These are phyloP conservation scores for Beauveria pseudobassiana DNA, from an alignment of 2,329 filamentous ascomycete genomes.

Conservation along the genomic window DNA sequence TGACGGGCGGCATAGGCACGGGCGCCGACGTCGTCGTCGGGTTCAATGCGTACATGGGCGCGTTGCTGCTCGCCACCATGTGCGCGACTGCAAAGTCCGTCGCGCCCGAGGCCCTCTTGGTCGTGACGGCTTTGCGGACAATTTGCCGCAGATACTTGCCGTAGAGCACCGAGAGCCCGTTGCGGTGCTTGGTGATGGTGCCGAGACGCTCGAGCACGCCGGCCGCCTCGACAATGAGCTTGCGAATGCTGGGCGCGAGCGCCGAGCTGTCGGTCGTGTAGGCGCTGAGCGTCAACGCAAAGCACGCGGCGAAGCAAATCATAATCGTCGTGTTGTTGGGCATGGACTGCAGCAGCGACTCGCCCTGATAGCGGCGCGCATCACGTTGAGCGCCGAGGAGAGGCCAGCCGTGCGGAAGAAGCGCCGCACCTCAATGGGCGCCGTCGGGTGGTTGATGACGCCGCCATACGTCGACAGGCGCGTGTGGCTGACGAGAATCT, in stretches of 20 bases:
- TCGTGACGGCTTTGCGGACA: slow-evolving; percentile 29
- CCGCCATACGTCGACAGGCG: slow-evolving; percentile 67
- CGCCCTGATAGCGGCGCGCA: slow-evolving; percentile 68
- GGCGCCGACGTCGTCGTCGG: background rate
- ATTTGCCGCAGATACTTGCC: slow-evolving; percentile 39
- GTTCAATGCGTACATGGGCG: slow-evolving; percentile 2
- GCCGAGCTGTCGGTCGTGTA: slow-evolving; percentile 50
- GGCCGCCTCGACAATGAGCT: slow-evolving; percentile 60
- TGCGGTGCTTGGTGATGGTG: slow-evolving; percentile 55
- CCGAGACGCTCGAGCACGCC: slow-evolving; percentile 63
- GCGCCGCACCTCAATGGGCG: slow-evolving; percentile 60
- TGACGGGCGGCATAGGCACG: background rate
- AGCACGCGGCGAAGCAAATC: slow-evolving; percentile 68
- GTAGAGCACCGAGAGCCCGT: slow-evolving; percentile 53
- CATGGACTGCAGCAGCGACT: slow-evolving; percentile 63
- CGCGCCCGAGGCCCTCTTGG: slow-evolving; percentile 12
- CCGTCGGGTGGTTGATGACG: slow-evolving; percentile 67
- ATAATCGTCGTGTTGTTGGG: slow-evolving; percentile 73
- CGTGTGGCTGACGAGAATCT: slow-evolving; percentile 67
- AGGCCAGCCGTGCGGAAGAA: slow-evolving; percentile 67
- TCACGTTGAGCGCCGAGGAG: slow-evolving; percentile 65
- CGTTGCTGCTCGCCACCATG: background rate
- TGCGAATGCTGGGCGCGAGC: slow-evolving; percentile 54
- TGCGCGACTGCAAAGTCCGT: background rate
- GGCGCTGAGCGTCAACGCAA: slow-evolving; percentile 56